Conservation (phyloP, 495 filamentous ascomycete species). For the Podospora anserina region DNA sequence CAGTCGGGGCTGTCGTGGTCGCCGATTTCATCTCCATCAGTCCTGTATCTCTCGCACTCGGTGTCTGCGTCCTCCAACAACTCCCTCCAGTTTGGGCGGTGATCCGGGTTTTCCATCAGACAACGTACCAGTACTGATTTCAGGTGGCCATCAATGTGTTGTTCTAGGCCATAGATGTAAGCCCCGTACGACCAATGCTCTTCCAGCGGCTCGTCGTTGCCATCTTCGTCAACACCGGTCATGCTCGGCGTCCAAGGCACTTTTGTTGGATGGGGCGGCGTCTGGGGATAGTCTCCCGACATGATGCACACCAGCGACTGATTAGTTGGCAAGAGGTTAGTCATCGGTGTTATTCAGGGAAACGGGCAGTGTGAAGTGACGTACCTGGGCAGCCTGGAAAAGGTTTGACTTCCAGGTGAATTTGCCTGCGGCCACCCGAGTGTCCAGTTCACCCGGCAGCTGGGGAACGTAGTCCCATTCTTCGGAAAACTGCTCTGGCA, state of each 20-base stretch:
- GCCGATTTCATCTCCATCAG: background rate
- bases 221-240: background rate
- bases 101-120: background rate
- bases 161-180: too few relatives aligned
- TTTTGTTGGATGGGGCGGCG: background rate
- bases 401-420: background rate
- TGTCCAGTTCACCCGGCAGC: background rate
- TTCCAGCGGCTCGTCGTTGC: background rate
- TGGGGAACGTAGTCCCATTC: conserved; percentile 1
- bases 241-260: background rate
- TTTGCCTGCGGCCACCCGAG: background rate
- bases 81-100: background rate
- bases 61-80: background rate
- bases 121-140: background rate
- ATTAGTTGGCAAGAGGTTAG: background rate
- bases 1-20: background rate
- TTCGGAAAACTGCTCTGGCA: background rate
- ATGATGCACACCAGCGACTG: background rate
- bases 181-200: background rate
- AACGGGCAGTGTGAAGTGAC: background rate
- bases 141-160: background rate
- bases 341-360: background rate
- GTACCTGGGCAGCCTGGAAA: background rate
- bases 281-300: background rate
- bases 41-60: background rate